Evolutionary conservation across 768 basidiomycete genomes (phyloP), one percentile per base, ranked within the genome.

Genomic region (Strobilomyces echinocephalus): DNA sequence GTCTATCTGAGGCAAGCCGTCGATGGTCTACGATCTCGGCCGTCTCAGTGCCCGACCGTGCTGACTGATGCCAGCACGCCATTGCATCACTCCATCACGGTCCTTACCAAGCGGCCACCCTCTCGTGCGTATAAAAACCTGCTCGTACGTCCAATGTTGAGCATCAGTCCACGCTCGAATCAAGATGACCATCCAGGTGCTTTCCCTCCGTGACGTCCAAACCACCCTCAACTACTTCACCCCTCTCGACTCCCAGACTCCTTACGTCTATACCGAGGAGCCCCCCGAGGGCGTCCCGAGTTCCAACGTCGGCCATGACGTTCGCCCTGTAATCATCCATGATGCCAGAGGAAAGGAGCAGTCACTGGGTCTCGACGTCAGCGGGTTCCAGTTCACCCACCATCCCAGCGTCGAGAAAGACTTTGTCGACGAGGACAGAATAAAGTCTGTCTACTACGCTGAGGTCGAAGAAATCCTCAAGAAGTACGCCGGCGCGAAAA

Each of bases 341-440:
- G 67, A 74, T 39, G 50, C 72, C 6, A 68, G 73, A 41, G 72
- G 69, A 26, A 62, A 69, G 43, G 69, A 60, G 24, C 54, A 56
- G 36, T 30, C 54, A 1, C 52, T 68, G 6, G 63, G 62, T n/a
- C 66, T 75, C 38, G 76, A 78, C 49, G 62, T 62, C 46, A 70
- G 71, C n/a, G 78, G 79, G n/a, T 79, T 79, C 63, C 70, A 73
- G 57, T 73, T 73, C 57, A 48, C 69, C 26, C 62, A 66, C 34
- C 49, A 65, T 26, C 65, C 62, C 4, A 71, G 70, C 49, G 50
- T 57, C 47, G 74, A 73, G 64, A 74, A 70, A 45, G 67, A 69
- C 30, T 77, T 77, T 58, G 57, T 53, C 16, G 67, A 77, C 49
- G 74, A 77, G 28, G 73, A 68, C 35, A 60, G 52, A 45, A 76